phyloP scores from a whole-genome alignment of 768 basidiomycete genomes.

The Mycena crocata region DNA sequence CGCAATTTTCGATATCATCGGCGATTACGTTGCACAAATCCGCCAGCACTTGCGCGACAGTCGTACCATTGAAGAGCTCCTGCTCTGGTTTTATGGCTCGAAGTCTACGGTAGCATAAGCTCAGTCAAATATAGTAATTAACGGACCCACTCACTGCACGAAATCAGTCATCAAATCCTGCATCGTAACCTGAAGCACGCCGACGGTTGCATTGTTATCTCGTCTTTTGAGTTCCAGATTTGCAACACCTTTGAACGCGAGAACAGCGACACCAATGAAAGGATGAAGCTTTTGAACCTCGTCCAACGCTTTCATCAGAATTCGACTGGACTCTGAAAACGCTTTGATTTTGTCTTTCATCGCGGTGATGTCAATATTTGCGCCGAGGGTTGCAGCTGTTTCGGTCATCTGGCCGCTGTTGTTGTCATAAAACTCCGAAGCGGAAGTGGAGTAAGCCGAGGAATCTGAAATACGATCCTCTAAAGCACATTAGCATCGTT shows the following conservation, averaged over 20 bases:
- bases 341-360: neutral
- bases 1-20: neutral
- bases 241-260: neutral
- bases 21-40: neutral
- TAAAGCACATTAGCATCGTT: too few relatives aligned
- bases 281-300: conserved; percentile 1
- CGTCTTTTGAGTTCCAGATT: conserved; percentile 1
- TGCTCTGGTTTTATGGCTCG: neutral
- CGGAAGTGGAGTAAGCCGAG: neutral
- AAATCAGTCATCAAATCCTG: conserved; percentile 7
- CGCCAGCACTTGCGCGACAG: neutral
- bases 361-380: neutral
- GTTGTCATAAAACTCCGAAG: neutral
- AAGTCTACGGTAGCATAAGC: too few relatives aligned
- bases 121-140: neutral
- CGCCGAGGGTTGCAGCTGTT: neutral
- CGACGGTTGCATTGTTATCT: neutral
- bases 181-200: neutral
- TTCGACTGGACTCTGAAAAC: neutral
- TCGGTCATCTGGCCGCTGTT: neutral
- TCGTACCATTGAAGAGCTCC: neutral
- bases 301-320: neutral
- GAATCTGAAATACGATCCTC: neutral
- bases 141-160: neutral
- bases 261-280: neutral